phyloP scores from a whole-genome alignment of 2,329 filamentous ascomycete species.

The Uncinocarpus reesii region DNA sequence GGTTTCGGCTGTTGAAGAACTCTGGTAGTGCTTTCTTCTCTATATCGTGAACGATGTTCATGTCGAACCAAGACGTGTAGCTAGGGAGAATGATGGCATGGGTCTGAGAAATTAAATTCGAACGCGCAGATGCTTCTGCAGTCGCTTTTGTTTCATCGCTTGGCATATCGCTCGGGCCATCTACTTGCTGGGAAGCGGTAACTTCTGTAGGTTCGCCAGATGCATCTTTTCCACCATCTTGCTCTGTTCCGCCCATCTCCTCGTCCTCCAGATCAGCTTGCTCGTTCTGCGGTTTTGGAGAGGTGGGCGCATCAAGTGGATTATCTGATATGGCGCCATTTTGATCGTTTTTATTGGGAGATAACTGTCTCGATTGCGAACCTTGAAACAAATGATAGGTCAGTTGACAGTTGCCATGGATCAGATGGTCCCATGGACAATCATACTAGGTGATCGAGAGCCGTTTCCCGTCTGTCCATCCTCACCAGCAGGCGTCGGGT shows the following conservation, averaged over 20 bases:
- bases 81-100: conserved; percentile 94
- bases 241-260: conserved; percentile 62
- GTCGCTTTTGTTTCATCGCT: conserved; percentile 59
- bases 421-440: neutral
- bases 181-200: conserved; percentile 31
- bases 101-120: conserved; percentile 85
- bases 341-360: conserved; percentile 25
- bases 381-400: conserved; percentile 16
- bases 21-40: conserved; percentile 93
- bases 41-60: conserved; percentile 81
- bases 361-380: conserved; percentile 28
- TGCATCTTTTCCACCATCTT: conserved; percentile 36
- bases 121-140: conserved; percentile 75
- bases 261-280: conserved; percentile 56
- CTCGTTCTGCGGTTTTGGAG: conserved; percentile 52
- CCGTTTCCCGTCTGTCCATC: conserved; percentile 17
- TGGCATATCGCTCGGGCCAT: conserved; percentile 43
- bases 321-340: conserved; percentile 45
- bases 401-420: neutral
- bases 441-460: neutral
- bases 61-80: conserved; percentile 98
- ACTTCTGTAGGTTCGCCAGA: conserved; percentile 32
- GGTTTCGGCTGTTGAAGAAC: conserved; percentile 96
- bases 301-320: conserved; percentile 58
- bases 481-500: conserved; percentile 22